Base-by-base conservation (phyloP, 345 rosid genomes). In the Pistacia vera region DNA sequence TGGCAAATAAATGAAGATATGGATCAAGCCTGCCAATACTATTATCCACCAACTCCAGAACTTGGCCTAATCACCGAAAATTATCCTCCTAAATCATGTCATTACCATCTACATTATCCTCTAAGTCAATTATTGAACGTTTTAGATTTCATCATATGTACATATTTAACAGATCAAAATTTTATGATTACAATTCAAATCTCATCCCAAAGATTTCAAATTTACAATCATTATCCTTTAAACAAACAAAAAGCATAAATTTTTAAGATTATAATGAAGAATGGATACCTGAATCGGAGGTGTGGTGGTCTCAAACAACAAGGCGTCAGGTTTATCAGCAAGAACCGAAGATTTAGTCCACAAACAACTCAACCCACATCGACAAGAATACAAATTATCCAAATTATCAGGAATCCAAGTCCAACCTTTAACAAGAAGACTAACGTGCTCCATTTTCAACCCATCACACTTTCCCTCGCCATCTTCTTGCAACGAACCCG, bases 361-460 rank as follows among this genome's bases (percentile, higher is more conserved):
- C 83, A 92, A 77, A 82, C 99, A 95, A 76, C 89, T 93, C 90
- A 92, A 83, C 70, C 94, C 97, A 74, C 99, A 93, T 7, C 88
- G 79, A 83, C 97, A 95, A 30, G 90, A 82, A 75, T 93, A 95
- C 80, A 93, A 67, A 85, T 90, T 95, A 64, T 93, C 97, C 90
- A 95, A 81, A 88, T 93, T 92, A 83, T 93, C 95, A 5, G 98
- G 99, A 85, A 95, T 81, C 98, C 99, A 95, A 80, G 97, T 95
- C 99, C 99, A 95, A 54, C 97, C 92, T 79, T 93, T 92, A 35
- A 95, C 96, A 90, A 92, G 82, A 70, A 93, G 88, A 51, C 83
- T 88, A 59, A 88, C 99, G 55, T 92, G 89, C 0, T 76, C 83
- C 90, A 89, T 84, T 75, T 86, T 90, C 81, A 88, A 80, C 71